These are phyloP conservation scores for Calonectria hongkongensis DNA, from an alignment of 2,329 filamentous ascomycete species.

Conservation along the genomic window DNA sequence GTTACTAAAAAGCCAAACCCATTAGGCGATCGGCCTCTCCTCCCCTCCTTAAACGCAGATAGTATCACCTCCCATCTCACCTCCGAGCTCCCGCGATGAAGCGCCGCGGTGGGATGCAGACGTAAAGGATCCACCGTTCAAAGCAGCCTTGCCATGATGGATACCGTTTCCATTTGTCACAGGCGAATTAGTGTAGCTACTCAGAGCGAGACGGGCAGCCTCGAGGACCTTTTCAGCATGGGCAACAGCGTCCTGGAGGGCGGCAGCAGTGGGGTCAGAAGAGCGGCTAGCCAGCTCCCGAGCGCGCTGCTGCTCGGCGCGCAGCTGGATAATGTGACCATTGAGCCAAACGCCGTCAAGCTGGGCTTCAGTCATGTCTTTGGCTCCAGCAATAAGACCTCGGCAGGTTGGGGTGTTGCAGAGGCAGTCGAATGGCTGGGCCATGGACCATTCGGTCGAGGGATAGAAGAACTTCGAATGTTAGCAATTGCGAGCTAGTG, in stretches of 20 bases:
- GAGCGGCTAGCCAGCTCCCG: conserved; percentile 38
- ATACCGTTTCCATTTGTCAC: conserved; percentile 44
- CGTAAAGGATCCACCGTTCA: conserved; percentile 50
- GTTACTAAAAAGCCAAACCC: conserved; percentile 27
- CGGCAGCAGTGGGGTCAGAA: conserved; percentile 63
- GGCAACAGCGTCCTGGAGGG: conserved; percentile 64
- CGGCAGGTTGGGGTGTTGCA: conserved; percentile 76
- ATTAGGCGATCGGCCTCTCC: conserved; percentile 25
- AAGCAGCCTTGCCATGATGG: conserved; percentile 36
- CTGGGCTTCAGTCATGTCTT: conserved; percentile 72
- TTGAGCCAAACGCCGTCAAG: conserved; percentile 78
- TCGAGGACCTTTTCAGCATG: conserved; percentile 69
- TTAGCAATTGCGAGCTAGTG: neutral
- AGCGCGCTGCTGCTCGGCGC: conserved; percentile 63
- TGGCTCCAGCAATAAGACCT: conserved; percentile 78
- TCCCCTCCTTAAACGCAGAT: conserved; percentile 49
- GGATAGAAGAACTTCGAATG: conserved; percentile 80
- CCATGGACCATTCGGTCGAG: conserved; percentile 84
- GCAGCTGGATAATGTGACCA: conserved; percentile 74
- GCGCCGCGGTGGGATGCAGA: conserved; percentile 63
- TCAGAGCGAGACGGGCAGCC: conserved; percentile 65
- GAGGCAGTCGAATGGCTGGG: conserved; percentile 80
- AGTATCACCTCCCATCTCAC: conserved; percentile 79
- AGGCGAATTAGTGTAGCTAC: conserved; percentile 58
- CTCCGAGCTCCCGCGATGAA: conserved; percentile 73